A percentile compares a stretch with the other conserved stretches of the same genome.
These are phyloP conservation scores for Pinus taeda DNA, from an alignment of 75 land plant genomes.

Conservation along the genomic window DNA sequence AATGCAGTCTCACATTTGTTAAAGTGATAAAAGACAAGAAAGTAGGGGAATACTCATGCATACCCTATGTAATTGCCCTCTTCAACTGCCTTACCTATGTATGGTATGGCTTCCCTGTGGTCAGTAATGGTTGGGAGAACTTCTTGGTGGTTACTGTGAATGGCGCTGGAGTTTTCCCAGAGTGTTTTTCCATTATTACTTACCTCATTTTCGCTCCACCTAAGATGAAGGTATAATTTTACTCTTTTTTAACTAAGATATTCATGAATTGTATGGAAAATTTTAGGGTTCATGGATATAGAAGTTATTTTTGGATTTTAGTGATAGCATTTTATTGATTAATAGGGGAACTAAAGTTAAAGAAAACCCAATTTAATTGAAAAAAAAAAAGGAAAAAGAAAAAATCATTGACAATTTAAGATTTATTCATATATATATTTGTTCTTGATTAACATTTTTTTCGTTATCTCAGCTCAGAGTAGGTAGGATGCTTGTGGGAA, in stretches of 20 bases:
- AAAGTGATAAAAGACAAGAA: slow-evolving; percentile 58
- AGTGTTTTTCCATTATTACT: slow-evolving; percentile 48
- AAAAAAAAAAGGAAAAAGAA: too few species aligned
- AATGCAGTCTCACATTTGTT: slow-evolving; percentile 33
- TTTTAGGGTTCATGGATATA: too few species aligned
- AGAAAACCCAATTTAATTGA: too few species aligned
- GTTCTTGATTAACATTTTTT: too few species aligned
- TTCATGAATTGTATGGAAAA: neutral
- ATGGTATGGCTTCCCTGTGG: slow-evolving; percentile 68
- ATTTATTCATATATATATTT: too few species aligned
- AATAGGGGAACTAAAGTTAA: too few species aligned
- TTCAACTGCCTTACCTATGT: slow-evolving; percentile 69
- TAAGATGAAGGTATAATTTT: slow-evolving; percentile 21
- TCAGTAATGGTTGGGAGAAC: slow-evolving; percentile 52
- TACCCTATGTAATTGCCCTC: slow-evolving; percentile 70
- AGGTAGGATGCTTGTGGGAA: too few species aligned
- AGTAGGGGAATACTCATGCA: slow-evolving; percentile 61
- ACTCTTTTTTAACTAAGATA: neutral
- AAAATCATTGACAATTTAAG: too few species aligned
- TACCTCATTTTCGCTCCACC: slow-evolving; percentile 34
- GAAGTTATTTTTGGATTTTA: too few species aligned
- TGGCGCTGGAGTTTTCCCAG: slow-evolving; percentile 47
- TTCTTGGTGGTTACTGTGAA: slow-evolving; percentile 58
- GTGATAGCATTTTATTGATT: too few species aligned
- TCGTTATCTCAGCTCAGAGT: too few species aligned